Base-by-base conservation (phyloP, 306 rosid species). In the Styphnolobium japonicum region DNA sequence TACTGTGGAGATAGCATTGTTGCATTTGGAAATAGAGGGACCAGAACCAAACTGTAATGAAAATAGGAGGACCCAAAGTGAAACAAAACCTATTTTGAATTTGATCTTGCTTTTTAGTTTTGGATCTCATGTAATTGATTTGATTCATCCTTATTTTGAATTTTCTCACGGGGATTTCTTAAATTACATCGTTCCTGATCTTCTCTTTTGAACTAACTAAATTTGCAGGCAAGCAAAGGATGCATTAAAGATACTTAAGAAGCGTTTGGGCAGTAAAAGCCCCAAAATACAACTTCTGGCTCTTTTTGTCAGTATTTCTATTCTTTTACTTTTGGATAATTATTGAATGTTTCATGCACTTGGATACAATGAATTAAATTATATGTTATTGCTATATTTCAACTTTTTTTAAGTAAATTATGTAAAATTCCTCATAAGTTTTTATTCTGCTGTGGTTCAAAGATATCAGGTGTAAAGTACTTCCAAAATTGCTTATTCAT, bases 151-250 rank as follows among this genome's bases (percentile, higher is more conserved):
- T 60, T 64, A 16, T 65, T 62, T 34, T 61, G 42, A 73, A 39
- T 10, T 43, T 82, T 51, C 70, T 60, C 68, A 15, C 27, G 16
- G 19, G 3, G 25, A 40, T 74, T 51, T 45, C 48, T 67, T 66
- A 5, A 11, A 77, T 80, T 73, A 56, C 68, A 25, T 40, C 74
- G 57, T 39, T 57, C 45, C 60, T 70, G 66, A 73, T 82, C 45
- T 62, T 42, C 66, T 62, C 33, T 56, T 40, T 76, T 75, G 73
- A 49, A 39, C 78, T 75, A 45, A 67, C 75, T 66, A 61, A 68
- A 76, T 82, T 80, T 90, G 81, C 88, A 95, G 99, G 94, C 97
- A 95, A 86, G 94, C 98, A 36, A 95, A 93, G 86, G 99, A 93
- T 75, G 98, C 98, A 55, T 81, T 95, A 80, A 95, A 95, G 94